phyloP scores from a whole-genome alignment of 371 early-diverging fungal species.

The Mucor mucedo region DNA sequence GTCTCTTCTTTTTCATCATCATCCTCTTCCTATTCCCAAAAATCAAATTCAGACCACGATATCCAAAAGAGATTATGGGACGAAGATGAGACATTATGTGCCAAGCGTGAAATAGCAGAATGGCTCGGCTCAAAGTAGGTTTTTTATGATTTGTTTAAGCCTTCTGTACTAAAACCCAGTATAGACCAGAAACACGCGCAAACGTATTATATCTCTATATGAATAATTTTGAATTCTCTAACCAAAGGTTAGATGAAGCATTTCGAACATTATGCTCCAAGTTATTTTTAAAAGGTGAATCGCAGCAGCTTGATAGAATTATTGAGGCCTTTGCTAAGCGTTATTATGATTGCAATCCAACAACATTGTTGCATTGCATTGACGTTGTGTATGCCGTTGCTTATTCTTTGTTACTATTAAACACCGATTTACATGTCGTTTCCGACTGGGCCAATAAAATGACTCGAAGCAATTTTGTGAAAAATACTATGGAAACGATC shows the following conservation, averaged over 20 bases:
- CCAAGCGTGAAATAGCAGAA: conserved; percentile 26
- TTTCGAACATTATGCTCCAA: conserved; percentile 75
- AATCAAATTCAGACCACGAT: neutral
- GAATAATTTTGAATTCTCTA: conserved; percentile 72
- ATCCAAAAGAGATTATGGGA: conserved; percentile 23
- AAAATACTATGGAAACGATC: conserved; percentile 58
- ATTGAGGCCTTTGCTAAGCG: conserved; percentile 76
- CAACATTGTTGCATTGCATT: conserved; percentile 15
- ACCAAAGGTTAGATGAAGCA: conserved; percentile 71
- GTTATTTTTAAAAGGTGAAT: conserved; percentile 81
- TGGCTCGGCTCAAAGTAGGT: conserved; percentile 24
- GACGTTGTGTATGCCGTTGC: conserved; percentile 81
- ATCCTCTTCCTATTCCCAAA: neutral
- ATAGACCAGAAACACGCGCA: conserved; percentile 16
- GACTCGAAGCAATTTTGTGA: conserved; percentile 55
- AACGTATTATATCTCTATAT: conserved; percentile 61
- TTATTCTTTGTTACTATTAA: conserved; percentile 84
- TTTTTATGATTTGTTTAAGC: neutral
- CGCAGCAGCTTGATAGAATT: conserved; percentile 87
- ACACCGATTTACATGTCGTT: conserved; percentile 88
- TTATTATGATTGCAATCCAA: conserved; percentile 78
- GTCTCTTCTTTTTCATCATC: neutral
- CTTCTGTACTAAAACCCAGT: neutral
- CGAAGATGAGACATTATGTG: conserved; percentile 19
- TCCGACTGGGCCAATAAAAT: conserved; percentile 52